Conservation (phyloP, 1,284 basidiomycete genomes). For the Schizopora paradoxa region DNA sequence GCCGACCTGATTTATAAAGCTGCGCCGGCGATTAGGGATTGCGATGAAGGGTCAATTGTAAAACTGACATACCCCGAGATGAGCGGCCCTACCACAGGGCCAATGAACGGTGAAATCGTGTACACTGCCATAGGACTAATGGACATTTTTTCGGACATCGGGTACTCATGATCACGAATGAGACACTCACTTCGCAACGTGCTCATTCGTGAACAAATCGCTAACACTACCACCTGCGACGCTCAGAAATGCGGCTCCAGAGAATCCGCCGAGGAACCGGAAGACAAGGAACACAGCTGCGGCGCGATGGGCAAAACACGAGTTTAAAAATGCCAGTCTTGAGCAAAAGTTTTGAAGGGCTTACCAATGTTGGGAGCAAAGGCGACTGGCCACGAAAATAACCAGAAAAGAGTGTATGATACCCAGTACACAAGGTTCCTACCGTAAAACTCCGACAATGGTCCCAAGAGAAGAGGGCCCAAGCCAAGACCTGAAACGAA, state of each 20-base stretch:
- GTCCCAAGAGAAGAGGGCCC: constrained; percentile 43
- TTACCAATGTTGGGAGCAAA: constrained; percentile 57
- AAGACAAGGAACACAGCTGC: constrained; percentile 59
- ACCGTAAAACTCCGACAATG: constrained; percentile 45
- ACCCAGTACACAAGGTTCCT: constrained; percentile 47
- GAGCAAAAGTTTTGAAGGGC: constrained; percentile 22
- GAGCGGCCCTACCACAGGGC: constrained; percentile 65
- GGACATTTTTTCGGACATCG: constrained; percentile 9
- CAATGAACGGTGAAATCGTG: constrained; percentile 66
- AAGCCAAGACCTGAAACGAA: constrained; percentile 58
- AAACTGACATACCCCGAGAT: constrained; percentile 52
- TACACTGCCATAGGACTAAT: constrained; percentile 74
- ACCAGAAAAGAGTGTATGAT: constrained; percentile 45
- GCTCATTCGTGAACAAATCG: constrained; percentile 62
- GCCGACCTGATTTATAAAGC: constrained; percentile 42
- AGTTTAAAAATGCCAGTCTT: constrained; percentile 39
- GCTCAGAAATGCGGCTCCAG: constrained; percentile 69
- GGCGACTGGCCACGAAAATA: constrained; percentile 60
- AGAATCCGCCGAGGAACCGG: constrained; percentile 67
- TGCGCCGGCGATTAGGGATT: constrained; percentile 10
- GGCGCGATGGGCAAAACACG: constrained; percentile 24
- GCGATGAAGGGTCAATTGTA: not conserved
- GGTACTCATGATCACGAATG: not conserved
- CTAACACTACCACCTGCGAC: constrained; percentile 78
- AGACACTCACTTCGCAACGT: constrained; percentile 58